These are phyloP conservation scores for Vachellia pachyceras DNA, from an alignment of 306 rosid species.

Conservation along the genomic window DNA sequence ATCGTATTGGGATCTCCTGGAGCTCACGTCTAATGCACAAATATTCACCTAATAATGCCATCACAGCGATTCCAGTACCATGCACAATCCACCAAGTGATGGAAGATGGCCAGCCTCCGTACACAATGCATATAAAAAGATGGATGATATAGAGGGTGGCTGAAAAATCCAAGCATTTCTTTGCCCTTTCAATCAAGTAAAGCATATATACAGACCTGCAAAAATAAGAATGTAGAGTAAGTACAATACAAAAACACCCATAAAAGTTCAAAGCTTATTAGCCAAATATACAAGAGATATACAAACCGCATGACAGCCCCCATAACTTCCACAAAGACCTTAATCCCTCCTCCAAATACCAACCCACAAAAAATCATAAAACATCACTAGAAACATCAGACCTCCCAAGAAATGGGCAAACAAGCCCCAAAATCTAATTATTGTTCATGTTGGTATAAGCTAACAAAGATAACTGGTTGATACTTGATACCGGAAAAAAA, in stretches of 20 bases:
- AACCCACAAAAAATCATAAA: background rate
- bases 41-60: constrained; percentile 70
- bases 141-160: constrained; percentile 69
- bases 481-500: background rate
- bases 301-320: constrained; percentile 7
- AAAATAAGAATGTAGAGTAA: constrained; percentile 19
- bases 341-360: background rate
- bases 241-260: constrained; percentile 9
- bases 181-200: constrained; percentile 71
- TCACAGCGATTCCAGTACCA: constrained; percentile 74
- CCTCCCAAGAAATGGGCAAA: background rate
- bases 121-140: constrained; percentile 64
- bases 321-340: background rate
- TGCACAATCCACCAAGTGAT: constrained; percentile 85
- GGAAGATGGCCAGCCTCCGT: constrained; percentile 90
- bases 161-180: constrained; percentile 80
- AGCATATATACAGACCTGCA: constrained; percentile 74
- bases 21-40: constrained; percentile 66
- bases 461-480: background rate
- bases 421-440: background rate
- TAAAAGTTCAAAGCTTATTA: background rate
- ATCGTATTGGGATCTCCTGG: constrained; percentile 69
- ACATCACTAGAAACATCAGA: background rate
- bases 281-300: background rate
- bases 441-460: background rate